A percentile compares a stretch with the other conserved stretches of the same genome.
phyloP scores from a whole-genome alignment of 331 rosid species.

The Pyrus hybrid region DNA sequence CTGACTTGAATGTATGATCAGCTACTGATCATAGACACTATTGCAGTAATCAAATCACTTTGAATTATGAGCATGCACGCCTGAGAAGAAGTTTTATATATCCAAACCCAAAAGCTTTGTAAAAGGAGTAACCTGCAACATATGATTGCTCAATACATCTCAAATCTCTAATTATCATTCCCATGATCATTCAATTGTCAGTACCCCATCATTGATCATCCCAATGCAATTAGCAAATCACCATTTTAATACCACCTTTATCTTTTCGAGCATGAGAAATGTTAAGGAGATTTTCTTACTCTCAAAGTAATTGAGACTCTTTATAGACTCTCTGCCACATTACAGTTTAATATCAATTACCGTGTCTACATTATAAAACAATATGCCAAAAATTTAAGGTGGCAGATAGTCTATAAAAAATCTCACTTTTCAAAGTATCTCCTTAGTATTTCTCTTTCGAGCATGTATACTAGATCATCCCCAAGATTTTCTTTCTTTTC shows the following conservation, averaged over 20 bases:
- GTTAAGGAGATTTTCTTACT: too few relatives aligned
- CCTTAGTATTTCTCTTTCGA: too few relatives aligned
- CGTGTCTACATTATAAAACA: too few relatives aligned
- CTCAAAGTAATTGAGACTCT: too few relatives aligned
- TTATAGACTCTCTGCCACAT: too few relatives aligned
- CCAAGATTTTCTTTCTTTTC: not conserved
- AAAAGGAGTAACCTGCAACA: conserved; percentile 7
- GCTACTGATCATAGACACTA: conserved; percentile 11
- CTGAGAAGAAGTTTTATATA: conserved; percentile 10
- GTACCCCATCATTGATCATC: conserved; percentile 9
- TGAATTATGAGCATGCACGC: conserved; percentile 29
- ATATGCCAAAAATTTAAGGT: too few relatives aligned
- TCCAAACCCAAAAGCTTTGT: conserved; percentile 16
- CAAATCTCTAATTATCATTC: conserved; percentile 26
- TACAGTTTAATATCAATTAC: too few relatives aligned
- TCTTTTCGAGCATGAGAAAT: not conserved
- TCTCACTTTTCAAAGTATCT: too few relatives aligned
- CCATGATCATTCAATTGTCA: conserved; percentile 28
- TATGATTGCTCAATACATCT: conserved; percentile 30
- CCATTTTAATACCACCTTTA: not conserved
- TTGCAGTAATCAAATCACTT: conserved; percentile 9
- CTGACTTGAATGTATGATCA: not conserved
- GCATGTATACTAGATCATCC: not conserved
- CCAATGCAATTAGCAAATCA: not conserved
- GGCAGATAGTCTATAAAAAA: too few relatives aligned